Evolutionary conservation across 202 grass and related monocot species (phyloP), one percentile per base, ranked within the genome.

Genomic region (Cymbopogon flexuosus): DNA sequence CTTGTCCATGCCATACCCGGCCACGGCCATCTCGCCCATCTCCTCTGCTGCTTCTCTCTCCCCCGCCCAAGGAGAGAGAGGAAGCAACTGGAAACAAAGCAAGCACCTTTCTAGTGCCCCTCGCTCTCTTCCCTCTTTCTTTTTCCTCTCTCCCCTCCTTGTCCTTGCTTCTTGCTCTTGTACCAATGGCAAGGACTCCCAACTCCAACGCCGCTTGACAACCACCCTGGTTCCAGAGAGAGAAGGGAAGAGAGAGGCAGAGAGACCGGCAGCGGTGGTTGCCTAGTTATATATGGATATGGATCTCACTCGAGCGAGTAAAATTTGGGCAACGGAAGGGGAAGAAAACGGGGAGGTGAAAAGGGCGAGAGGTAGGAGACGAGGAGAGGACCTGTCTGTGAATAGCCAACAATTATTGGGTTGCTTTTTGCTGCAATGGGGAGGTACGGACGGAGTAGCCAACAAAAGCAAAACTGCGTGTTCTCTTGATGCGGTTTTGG

Each of bases 231-330:
- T 22, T 78, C 66, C 33, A 62, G 49, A 75, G 79, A 68, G 75
- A 40, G 46, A 49, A 46, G 10, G 56, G 27, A 41, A 80, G 52
- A 72, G 27, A 60, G 61, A 79, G 80, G 27, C 37, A n/a, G 76
- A 71, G 63, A 16, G 46, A 75, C 49, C 74, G 52, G 68, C 79
- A 67, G 84, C 5, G 77, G 76, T 71, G 29, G 81, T 80, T 90
- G 80, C 46, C 83, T 52, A 64, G 64, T 61, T 82, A 82, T 89
- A 85, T 89, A 82, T 54, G 83, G 83, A 86, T 89, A 82, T 62
- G 83, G 83, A 86, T 89, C 87, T 89, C 87, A 73, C 67, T 66
- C 47, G 54, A 65, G 71, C 22, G 51, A 85, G 46, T 16, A 22
- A 58, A 58, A 22, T 10, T 58, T 19, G 84, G 87, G 87, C 70